A percentile compares a stretch with the other conserved stretches of the same genome.
phyloP scores from a whole-genome alignment of 192 early-diverging fungal species.

The Globomyces pollinis-pini region DNA sequence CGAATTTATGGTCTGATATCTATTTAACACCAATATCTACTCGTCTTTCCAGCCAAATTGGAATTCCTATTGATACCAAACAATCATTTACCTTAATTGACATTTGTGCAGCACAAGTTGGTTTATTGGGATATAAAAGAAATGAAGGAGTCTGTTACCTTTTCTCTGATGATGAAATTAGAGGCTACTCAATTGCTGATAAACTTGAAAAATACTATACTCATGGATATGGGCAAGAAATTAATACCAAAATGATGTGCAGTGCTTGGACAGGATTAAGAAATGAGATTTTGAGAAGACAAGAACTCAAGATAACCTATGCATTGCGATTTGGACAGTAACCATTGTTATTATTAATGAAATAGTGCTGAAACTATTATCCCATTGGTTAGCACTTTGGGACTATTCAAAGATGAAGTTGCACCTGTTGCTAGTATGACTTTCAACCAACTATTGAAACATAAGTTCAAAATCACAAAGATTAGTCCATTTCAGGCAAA shows the following conservation, averaged over 20 bases:
- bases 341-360: too few relatives aligned
- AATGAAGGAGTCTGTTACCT: not conserved
- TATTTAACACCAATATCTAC: not conserved
- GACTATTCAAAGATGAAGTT: slow-evolving; percentile 2
- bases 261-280: not conserved
- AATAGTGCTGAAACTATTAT: slow-evolving; percentile 1
- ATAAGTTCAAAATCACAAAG: not conserved
- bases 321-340: not conserved
- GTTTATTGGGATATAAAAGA: not conserved
- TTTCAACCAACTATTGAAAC: not conserved
- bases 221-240: not conserved
- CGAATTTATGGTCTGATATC: not conserved
- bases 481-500: slow-evolving; percentile 4
- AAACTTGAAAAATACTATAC: slow-evolving; percentile 5
- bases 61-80: not conserved
- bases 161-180: not conserved
- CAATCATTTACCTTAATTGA: not conserved
- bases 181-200: not conserved
- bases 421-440: not conserved
- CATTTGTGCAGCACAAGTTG: slow-evolving; percentile 5
- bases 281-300: not conserved
- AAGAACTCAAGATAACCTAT: too few relatives aligned
- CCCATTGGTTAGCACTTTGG: slow-evolving; percentile 7
- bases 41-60: not conserved
- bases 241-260: not conserved